A percentile compares a stretch with the other conserved stretches of the same genome.
Evolutionary conservation across 225 moss, liverwort and hornwort genomes (phyloP).

Genomic region (Physcomitrellopsis africana): DNA sequence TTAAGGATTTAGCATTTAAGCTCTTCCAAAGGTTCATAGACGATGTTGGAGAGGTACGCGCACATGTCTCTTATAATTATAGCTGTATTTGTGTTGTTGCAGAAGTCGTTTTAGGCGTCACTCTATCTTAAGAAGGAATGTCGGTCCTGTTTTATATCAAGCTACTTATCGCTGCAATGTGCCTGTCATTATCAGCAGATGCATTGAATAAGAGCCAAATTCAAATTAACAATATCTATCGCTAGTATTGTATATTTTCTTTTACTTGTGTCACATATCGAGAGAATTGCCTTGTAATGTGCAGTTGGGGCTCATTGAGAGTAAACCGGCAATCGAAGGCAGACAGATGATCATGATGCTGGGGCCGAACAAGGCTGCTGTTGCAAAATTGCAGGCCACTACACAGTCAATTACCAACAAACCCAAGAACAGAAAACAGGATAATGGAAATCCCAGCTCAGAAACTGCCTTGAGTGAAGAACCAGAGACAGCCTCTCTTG

Average conservation of each 20-base stretch:
- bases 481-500: conserved; percentile 26
- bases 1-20: conserved; percentile 92
- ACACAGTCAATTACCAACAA: conserved; percentile 41
- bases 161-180: not conserved
- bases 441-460: conserved; percentile 29
- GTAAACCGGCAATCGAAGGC: conserved; percentile 66
- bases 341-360: conserved; percentile 62
- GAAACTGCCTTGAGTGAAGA: conserved; percentile 17
- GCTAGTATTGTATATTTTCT: not conserved
- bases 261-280: not conserved
- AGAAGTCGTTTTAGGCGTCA: not conserved
- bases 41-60: conserved; percentile 76
- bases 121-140: not conserved
- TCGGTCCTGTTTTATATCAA: conserved; percentile 1
- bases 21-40: conserved; percentile 83
- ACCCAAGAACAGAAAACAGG: conserved; percentile 39
- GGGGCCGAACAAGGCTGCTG: conserved; percentile 53
- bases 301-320: conserved; percentile 62
- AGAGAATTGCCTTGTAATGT: conserved; percentile 9
- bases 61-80: conserved; percentile 17
- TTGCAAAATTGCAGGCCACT: conserved; percentile 45
- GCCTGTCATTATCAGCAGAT: not conserved
- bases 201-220: not conserved
- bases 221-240: not conserved
- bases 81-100: not conserved